Percentiles rank a stretch among this genome's conserved stretches.
Evolutionary conservation across 176 grass and related monocot species (phyloP).

Genomic region (Triticum dicoccoides): DNA sequence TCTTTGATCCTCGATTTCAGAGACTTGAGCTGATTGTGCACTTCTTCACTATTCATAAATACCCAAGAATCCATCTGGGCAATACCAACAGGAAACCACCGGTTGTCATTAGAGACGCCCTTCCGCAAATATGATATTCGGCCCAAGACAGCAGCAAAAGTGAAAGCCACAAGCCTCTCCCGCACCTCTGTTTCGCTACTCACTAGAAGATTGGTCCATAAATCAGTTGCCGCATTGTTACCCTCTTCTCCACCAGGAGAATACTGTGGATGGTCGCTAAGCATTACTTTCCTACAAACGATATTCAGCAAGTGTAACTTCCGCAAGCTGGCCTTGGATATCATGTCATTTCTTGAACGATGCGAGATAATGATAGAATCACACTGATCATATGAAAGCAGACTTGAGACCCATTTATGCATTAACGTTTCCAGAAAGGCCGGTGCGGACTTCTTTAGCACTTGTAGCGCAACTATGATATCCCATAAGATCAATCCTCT

Average conservation of each 20-base stretch:
- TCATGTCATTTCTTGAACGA: conserved; percentile 13
- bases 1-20: conserved; percentile 51
- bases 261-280: conserved; percentile 9
- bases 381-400: conserved; percentile 35
- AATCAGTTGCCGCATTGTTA: conserved; percentile 23
- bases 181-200: conserved; percentile 63
- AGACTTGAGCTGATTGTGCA: conserved; percentile 37
- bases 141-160: conserved; percentile 53
- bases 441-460: conserved; percentile 47
- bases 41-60: conserved; percentile 32
- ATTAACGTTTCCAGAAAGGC: conserved; percentile 50
- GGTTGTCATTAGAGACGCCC: conserved; percentile 16
- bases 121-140: conserved; percentile 9
- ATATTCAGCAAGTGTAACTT: conserved; percentile 79
- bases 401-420: conserved; percentile 53
- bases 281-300: conserved; percentile 69
- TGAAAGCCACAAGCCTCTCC: conserved; percentile 63
- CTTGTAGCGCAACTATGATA: conserved; percentile 48
- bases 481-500: conserved; percentile 64
- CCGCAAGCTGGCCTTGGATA: conserved; percentile 45
- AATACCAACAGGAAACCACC: conserved; percentile 53
- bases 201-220: conserved; percentile 59
- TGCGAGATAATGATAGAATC: conserved; percentile 33
- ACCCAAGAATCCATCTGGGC: conserved; percentile 76
- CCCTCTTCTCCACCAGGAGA: conserved; percentile 11